Conservation (phyloP, 2,329 filamentous ascomycete species). For the Colletotrichum eleusines region DNA sequence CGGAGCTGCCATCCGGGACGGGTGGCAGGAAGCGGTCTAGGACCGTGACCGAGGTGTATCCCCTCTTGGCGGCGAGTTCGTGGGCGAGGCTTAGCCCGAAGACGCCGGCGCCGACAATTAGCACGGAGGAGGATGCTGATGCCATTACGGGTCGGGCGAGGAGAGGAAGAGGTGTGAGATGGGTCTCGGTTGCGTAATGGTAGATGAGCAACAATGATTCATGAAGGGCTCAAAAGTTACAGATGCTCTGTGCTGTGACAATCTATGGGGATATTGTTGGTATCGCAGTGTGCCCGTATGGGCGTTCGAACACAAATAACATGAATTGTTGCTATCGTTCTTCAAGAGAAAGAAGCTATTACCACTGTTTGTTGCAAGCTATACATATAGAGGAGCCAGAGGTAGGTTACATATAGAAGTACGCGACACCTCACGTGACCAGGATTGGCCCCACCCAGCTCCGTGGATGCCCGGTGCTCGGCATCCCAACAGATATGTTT, state of each 20-base stretch:
- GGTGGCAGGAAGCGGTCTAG: conserved; percentile 53
- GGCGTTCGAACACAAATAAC: too few relatives aligned
- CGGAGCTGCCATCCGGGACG: conserved; percentile 53
- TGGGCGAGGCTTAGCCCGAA: conserved; percentile 49
- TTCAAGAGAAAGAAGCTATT: too few relatives aligned
- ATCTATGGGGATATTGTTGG: not conserved
- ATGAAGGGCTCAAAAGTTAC: not conserved
- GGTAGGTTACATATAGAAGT: too few relatives aligned
- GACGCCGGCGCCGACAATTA: conserved; percentile 50
- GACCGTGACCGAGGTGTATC: conserved; percentile 52
- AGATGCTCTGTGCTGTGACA: not conserved
- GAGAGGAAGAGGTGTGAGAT: not conserved
- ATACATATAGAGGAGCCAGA: too few relatives aligned
- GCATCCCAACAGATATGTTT: too few relatives aligned
- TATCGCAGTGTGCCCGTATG: too few relatives aligned
- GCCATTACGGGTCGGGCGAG: not conserved
- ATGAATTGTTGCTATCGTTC: too few relatives aligned
- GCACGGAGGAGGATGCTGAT: conserved; percentile 42
- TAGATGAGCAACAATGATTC: not conserved
- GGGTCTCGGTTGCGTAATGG: not conserved
- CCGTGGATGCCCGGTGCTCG: too few relatives aligned
- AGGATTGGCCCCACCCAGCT: too few relatives aligned
- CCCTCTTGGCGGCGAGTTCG: conserved; percentile 44
- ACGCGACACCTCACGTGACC: too few relatives aligned
- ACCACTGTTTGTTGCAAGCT: too few relatives aligned